Evolutionary conservation across 139 green algal genomes (phyloP), one percentile per base, ranked within the genome.

Genomic region (Mesotaenium endlicherianum): DNA sequence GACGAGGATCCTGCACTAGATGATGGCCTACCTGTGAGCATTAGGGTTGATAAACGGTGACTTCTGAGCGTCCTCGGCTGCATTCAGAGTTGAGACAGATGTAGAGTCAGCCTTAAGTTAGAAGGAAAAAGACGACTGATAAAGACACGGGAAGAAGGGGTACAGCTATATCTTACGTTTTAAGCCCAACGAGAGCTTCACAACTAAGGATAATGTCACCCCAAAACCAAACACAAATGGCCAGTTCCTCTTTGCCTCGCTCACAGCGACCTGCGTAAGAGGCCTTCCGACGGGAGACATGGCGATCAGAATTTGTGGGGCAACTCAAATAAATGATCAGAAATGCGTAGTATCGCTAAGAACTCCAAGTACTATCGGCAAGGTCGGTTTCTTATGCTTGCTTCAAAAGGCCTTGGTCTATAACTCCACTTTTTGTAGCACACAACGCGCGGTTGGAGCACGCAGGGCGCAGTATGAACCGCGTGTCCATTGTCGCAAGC

Each of bases 41-140:
- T 82, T 78, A 11, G 39, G n/a, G 64, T 82, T 82, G 55, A 82
- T 50, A 53, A 82, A 82, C 11, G 75, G 75, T 42, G 50, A 77
- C 50, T 82, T 82, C 50, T 82, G 49, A 36, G 50, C 50, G 20
- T 76, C 75, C 16, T 78, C 58, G 26, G 49, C 75, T 82, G 75
- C 64, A 74, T 11, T 68, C 36, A 39, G 57, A n/a, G 6, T 68
- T 39, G 57, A 39, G 67, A 44, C 36, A 31, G 16, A 36, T 20
- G 30, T 44, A 20, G 6, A 34, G 67, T 26, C 1, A 6, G 11
- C 38, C 5, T 6, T 31, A 30, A 36, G 67, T n/a, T 47, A 20
- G 16, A 75, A 75, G 5, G 67, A n/a, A 30, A 75, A 75, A 17
- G 67, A 47, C 6, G 67, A 42, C 20, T 75, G 36, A 45, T 31